These are phyloP conservation scores for Starmerella floricola DNA, from an alignment of 805 yeast species.

Conservation along the genomic window DNA sequence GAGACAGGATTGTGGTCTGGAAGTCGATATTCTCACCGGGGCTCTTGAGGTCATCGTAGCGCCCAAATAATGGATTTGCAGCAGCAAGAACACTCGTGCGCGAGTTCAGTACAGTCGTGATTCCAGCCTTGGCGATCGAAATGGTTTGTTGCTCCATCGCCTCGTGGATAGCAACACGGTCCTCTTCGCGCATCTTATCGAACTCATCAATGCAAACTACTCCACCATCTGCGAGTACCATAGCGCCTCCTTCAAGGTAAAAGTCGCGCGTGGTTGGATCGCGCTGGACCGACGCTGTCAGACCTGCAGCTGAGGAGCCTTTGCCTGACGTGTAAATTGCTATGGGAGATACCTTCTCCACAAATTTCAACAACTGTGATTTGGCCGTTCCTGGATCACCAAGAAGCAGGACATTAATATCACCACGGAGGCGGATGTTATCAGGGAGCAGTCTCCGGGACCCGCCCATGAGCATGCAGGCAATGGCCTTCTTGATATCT, in stretches of 20 bases:
- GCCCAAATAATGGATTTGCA: conserved; percentile 93
- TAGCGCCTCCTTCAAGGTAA: conserved; percentile 97
- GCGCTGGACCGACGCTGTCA: conserved; percentile 94
- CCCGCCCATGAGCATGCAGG: conserved; percentile 89
- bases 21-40: conserved; percentile 98
- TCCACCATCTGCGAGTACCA: conserved; percentile 99
- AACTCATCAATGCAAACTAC: conserved; percentile 98
- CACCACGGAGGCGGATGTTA: conserved; percentile 94
- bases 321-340: conserved; percentile 96
- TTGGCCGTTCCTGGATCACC: conserved; percentile 99
- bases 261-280: conserved; percentile 78
- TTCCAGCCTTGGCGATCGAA: conserved; percentile 98
- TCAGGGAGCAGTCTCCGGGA: conserved; percentile 86
- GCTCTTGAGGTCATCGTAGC: conserved; percentile 89
- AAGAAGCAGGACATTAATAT: conserved; percentile 76
- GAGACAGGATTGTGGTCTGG: conserved; percentile 89
- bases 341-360: conserved; percentile 87
- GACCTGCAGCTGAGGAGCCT: conserved; percentile 99
- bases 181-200: conserved; percentile 98
- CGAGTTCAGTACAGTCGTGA: conserved; percentile 89
- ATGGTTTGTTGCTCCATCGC: conserved; percentile 99
- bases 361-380: conserved; percentile 88
- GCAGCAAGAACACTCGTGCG: conserved; percentile 96
- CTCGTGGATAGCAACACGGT: conserved; percentile 96
- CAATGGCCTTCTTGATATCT: conserved; percentile 86